These are phyloP conservation scores for Hypoxylon sp. DNA, from an alignment of 2,329 filamentous ascomycete species.

Conservation along the genomic window DNA sequence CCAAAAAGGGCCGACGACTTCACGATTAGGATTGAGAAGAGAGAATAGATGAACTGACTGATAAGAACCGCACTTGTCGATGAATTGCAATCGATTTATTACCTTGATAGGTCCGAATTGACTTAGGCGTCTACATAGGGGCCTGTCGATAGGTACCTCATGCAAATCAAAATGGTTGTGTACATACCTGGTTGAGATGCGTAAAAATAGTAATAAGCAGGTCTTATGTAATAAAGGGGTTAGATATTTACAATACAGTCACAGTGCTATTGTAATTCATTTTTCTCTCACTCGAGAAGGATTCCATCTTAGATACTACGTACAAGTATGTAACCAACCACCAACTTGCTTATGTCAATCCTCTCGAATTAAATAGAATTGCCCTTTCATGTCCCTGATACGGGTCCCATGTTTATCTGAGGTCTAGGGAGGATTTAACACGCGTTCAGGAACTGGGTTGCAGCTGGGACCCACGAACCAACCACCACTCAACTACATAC, in stretches of 20 bases:
- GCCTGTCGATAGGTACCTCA: background rate
- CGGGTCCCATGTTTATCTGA: slow-evolving; percentile 1
- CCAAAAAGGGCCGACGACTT: slow-evolving; percentile 40
- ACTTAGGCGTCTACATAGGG: slow-evolving; percentile 4
- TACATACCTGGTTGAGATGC: background rate
- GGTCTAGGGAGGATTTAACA: slow-evolving; percentile 10
- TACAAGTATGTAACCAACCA: slow-evolving; percentile 4
- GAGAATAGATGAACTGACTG: slow-evolving; percentile 21
- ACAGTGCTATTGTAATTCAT: background rate
- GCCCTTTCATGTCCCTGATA: slow-evolving; percentile 13
- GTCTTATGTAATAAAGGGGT: slow-evolving; percentile 28
- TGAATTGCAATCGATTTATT: slow-evolving; percentile 22
- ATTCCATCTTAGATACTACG: slow-evolving; percentile 30
- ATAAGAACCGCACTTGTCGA: slow-evolving; percentile 39
- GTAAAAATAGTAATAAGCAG: slow-evolving; percentile 26
- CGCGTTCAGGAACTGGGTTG: slow-evolving; percentile 33
- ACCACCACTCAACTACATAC: slow-evolving; percentile 6
- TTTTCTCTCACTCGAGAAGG: slow-evolving; percentile 18
- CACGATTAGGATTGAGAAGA: slow-evolving; percentile 17
- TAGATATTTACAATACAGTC: background rate
- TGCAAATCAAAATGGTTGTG: background rate
- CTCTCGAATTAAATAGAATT: slow-evolving; percentile 27
- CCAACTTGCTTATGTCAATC: slow-evolving; percentile 28
- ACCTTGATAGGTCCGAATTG: slow-evolving; percentile 19
- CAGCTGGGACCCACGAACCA: slow-evolving; percentile 29